Base-by-base conservation (phyloP, 192 early-diverging fungal species). In the Linnemannia schmuckeri region DNA sequence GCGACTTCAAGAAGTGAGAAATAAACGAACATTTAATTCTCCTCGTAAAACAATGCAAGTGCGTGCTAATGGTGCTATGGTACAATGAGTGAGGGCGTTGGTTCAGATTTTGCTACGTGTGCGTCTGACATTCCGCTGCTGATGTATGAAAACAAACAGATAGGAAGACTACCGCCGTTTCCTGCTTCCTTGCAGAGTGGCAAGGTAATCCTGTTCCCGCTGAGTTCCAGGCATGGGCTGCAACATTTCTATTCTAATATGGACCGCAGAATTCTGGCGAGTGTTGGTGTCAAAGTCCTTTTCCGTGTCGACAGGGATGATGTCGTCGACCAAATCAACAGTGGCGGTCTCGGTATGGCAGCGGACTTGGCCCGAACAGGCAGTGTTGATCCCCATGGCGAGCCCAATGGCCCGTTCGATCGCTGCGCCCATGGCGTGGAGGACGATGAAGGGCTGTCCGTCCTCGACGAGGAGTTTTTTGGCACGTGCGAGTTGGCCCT, bases 361-460 rank as follows among this genome's bases (percentile, higher is more conserved):
- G 54, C 89, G 82, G 35, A 93, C 89, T 85, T 94, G 92, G 70
- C 90, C 87, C n/a, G 89, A 88, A 44, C 93, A 87, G 17, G 91
- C 87, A n/a, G 85, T 88, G 72, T 94, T 92, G 61, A 95, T 78
- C 5, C 90, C 88, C 78, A 94, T 85, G 20, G 96, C 94, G 30
- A 97, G 90, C 47, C 89, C 84, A 54, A 96, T 92, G 0, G 96
- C 94, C 33, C 91, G 90, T 30, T 91, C 90, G 22, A 97, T 94
- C 24, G 95, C 93, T 24, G 95, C 94, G 40, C 96, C 96, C 55
- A 97, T 91, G 30, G 94, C 96, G 76, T 97, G 96, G 35, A 97
- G 90, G 9, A 92, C 93, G 9, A 97, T 91, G 27, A 82, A 88
- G 1, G 93, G 90, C 33, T 90, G 86, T n/a, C 93, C 90, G 55